Evolutionary conservation across 106 monocot species (phyloP).

Genomic region (Gastrodia elata): DNA sequence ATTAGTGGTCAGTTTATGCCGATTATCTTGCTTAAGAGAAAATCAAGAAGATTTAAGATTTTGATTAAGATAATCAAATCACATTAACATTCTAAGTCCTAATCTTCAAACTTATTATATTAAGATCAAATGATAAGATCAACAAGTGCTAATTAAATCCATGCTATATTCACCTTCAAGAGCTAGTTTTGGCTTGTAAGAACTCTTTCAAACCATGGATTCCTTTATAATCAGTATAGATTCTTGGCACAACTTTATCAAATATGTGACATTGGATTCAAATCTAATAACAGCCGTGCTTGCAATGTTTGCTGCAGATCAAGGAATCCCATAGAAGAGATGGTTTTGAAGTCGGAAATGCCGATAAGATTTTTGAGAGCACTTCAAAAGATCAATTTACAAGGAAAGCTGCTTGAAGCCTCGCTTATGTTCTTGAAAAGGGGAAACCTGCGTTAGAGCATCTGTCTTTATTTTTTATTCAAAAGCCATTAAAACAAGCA

Average conservation of each 20-base stretch:
- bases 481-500: not conserved
- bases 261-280: not conserved
- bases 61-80: too few species aligned
- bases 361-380: conserved; percentile 99
- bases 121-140: too few species aligned
- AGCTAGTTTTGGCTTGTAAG: too few species aligned
- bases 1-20: too few species aligned
- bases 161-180: too few species aligned
- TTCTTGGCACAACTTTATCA: not conserved
- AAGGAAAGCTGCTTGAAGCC: conserved; percentile 24
- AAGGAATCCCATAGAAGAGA: conserved; percentile 88
- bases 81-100: too few species aligned
- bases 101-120: too few species aligned
- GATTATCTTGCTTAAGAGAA: too few species aligned
- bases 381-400: conserved; percentile 86
- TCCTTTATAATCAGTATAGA: not conserved
- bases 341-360: conserved; percentile 98
- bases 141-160: too few species aligned
- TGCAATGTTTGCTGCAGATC: conserved; percentile 29
- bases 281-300: not conserved
- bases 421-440: not conserved
- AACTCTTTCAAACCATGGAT: not conserved
- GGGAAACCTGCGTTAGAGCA: not conserved
- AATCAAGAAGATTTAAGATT: too few species aligned
- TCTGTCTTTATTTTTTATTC: not conserved